Percentiles rank a stretch among this genome's conserved stretches.
These are phyloP conservation scores for Hyphopichia fennica DNA, from an alignment of 1,139 yeast species.

Conservation along the genomic window DNA sequence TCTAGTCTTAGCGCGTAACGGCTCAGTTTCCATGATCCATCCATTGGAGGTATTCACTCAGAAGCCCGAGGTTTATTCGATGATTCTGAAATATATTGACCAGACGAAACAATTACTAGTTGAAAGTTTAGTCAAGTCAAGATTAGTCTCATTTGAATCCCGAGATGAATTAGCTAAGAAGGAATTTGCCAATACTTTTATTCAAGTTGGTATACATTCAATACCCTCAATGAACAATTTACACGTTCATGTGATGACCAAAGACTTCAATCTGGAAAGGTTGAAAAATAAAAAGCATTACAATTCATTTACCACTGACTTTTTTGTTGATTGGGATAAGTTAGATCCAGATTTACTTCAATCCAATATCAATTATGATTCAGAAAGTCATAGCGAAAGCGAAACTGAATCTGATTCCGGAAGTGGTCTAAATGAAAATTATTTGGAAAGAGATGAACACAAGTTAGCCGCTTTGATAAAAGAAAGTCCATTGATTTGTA, in stretches of 20 bases:
- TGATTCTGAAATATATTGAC: slow-evolving; percentile 39
- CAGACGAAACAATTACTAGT: slow-evolving; percentile 41
- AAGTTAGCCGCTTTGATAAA: slow-evolving; percentile 29
- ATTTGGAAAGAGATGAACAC: slow-evolving; percentile 5
- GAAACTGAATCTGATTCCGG: slow-evolving; percentile 9
- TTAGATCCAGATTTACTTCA: slow-evolving; percentile 19
- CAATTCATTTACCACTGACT: slow-evolving; percentile 65
- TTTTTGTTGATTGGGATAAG: slow-evolving; percentile 57
- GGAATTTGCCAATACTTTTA: slow-evolving; percentile 31
- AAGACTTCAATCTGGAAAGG: slow-evolving; percentile 55
- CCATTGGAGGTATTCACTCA: slow-evolving; percentile 56
- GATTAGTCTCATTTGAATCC: slow-evolving; percentile 10
- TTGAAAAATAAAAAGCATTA: slow-evolving; percentile 68
- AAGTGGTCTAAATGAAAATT: slow-evolving; percentile 5
- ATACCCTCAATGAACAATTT: slow-evolving; percentile 68
- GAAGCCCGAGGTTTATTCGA: slow-evolving; percentile 28
- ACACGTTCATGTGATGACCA: slow-evolving; percentile 72
- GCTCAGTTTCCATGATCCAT: slow-evolving; percentile 36
- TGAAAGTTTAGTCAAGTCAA: slow-evolving; percentile 31
- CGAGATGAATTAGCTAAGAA: slow-evolving; percentile 10
- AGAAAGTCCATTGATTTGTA: slow-evolving; percentile 46
- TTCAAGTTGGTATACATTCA: slow-evolving; percentile 69
- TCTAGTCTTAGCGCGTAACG: slow-evolving; percentile 58
- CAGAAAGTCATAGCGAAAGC: slow-evolving; percentile 6
- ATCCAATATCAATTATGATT: neutral